These are phyloP conservation scores for Aspergillus ochraceus DNA, from an alignment of 2,329 filamentous ascomycete genomes.

Conservation along the genomic window DNA sequence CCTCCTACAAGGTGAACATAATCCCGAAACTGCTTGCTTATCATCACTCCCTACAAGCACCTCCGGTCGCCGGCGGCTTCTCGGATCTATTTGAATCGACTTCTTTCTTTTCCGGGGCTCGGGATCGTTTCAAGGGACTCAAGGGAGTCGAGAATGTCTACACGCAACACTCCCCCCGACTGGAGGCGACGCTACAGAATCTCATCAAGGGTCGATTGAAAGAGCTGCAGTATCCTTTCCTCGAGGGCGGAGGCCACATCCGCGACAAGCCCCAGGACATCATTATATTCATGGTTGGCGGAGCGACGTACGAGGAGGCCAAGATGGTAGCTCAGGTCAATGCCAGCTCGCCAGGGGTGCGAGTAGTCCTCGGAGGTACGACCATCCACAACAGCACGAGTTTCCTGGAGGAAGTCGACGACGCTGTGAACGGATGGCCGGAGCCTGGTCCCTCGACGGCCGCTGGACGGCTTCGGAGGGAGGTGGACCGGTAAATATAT, in stretches of 20 bases:
- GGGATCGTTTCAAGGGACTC: conserved; percentile 86
- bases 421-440: conserved; percentile 84
- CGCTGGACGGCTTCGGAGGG: conserved; percentile 62
- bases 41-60: conserved; percentile 80
- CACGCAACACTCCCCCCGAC: conserved; percentile 87
- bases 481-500: conserved; percentile 54
- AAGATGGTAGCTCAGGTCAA: conserved; percentile 96
- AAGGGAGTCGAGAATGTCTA: conserved; percentile 99
- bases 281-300: conserved; percentile 90
- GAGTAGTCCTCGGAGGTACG: conserved; percentile 87
- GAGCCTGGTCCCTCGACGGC: conserved; percentile 63
- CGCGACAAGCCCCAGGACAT: conserved; percentile 96
- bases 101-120: conserved; percentile 85
- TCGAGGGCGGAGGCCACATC: conserved; percentile 83
- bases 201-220: conserved; percentile 87
- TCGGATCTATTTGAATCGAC: conserved; percentile 89
- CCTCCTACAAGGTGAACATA: conserved; percentile 71
- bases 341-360: conserved; percentile 80
- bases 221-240: conserved; percentile 87
- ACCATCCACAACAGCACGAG: conserved; percentile 82
- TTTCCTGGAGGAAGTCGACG: conserved; percentile 89
- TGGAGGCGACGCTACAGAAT: conserved; percentile 86
- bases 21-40: conserved; percentile 82
- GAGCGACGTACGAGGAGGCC: conserved; percentile 93
- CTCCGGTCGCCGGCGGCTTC: conserved; percentile 73